phyloP scores from a whole-genome alignment of 441 rosid genomes.

The Lagerstroemia fauriei region DNA sequence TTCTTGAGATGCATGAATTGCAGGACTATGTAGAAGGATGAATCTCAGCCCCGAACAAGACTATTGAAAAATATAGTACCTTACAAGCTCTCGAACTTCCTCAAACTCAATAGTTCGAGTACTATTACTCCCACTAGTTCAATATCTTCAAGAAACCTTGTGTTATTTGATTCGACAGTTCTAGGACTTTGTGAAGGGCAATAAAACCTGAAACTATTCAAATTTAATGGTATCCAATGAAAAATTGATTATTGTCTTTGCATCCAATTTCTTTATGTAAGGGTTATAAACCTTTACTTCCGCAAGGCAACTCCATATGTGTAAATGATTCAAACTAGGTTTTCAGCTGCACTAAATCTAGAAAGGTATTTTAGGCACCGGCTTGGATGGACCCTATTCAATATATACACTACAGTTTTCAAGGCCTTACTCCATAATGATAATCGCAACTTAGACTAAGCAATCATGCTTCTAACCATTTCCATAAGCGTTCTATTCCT shows the following conservation, averaged over 20 bases:
- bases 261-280: background rate
- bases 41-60: too few species aligned
- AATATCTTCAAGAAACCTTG: background rate
- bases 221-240: too few species aligned
- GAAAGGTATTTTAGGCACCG: background rate
- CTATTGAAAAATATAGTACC: too few species aligned
- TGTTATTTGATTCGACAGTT: constrained; percentile 12
- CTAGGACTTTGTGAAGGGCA: background rate
- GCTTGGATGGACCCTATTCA: constrained; percentile 15
- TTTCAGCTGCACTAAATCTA: background rate
- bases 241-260: background rate
- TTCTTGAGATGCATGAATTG: too few species aligned
- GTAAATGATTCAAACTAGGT: background rate
- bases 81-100: too few species aligned
- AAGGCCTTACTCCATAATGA: constrained; percentile 1
- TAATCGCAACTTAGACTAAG: background rate
- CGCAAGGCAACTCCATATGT: constrained; percentile 3
- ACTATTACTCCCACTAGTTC: background rate
- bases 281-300: constrained; percentile 5
- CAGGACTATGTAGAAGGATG: too few species aligned
- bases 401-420: background rate
- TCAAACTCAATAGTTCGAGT: background rate
- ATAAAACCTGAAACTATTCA: background rate
- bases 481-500: background rate
- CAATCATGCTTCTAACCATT: background rate